Percentiles rank a stretch among this genome's conserved stretches.
Conservation (phyloP, 805 yeast species). For the Starmerella asiatica region DNA sequence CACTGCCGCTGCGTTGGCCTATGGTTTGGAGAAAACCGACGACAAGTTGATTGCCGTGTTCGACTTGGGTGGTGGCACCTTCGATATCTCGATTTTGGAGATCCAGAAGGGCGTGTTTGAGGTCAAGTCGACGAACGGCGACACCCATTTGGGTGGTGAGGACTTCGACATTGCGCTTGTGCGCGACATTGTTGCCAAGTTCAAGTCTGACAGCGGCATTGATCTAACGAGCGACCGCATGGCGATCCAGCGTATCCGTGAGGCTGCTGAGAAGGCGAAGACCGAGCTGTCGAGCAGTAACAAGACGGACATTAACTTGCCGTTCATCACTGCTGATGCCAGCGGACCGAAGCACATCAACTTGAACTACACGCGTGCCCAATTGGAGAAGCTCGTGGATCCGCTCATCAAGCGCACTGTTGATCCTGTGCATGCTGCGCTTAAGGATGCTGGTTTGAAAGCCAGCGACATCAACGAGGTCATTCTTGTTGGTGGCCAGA, state of each 20-base stretch:
- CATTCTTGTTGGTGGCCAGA: slow-evolving; percentile 82
- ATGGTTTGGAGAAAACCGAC: slow-evolving; percentile 79
- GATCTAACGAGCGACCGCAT: slow-evolving; percentile 52
- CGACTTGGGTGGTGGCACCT: slow-evolving; percentile 98
- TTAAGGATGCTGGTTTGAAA: slow-evolving; percentile 62
- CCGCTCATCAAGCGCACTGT: slow-evolving; percentile 59
- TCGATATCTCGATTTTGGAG: slow-evolving; percentile 91
- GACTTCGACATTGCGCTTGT: slow-evolving; percentile 80
- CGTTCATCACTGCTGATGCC: slow-evolving; percentile 79
- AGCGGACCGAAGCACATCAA: slow-evolving; percentile 68
- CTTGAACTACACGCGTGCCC: slow-evolving; percentile 52
- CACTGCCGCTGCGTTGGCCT: slow-evolving; percentile 88
- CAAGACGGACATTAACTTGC: slow-evolving; percentile 62
- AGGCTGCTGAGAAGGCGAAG: slow-evolving; percentile 83
- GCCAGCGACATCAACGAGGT: slow-evolving; percentile 63
- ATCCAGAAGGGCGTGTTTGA: slow-evolving; percentile 96
- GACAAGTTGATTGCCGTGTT: slow-evolving; percentile 85
- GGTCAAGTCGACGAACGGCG: slow-evolving; percentile 96
- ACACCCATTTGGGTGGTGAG: slow-evolving; percentile 87
- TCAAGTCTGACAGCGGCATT: slow-evolving; percentile 60
- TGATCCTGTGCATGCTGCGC: slow-evolving; percentile 66
- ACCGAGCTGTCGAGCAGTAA: slow-evolving; percentile 67
- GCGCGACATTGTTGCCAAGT: slow-evolving; percentile 65
- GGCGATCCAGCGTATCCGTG: slow-evolving; percentile 77
- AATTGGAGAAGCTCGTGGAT: slow-evolving; percentile 53